A percentile compares a stretch with the other conserved stretches of the same genome.
phyloP scores from a whole-genome alignment of 129 eudicot genomes.

The Saposhnikovia divaricata region DNA sequence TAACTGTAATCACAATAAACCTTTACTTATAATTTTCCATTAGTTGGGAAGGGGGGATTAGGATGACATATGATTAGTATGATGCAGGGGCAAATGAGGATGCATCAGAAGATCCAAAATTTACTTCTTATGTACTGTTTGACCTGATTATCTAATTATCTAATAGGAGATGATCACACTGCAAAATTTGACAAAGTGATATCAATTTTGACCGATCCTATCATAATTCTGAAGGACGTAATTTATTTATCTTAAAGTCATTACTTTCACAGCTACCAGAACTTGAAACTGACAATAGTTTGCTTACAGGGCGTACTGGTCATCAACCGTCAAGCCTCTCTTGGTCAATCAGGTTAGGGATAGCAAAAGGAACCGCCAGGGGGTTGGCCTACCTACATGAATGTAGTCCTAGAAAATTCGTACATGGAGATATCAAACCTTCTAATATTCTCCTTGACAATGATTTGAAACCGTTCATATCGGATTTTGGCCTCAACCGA shows the following conservation, averaged over 20 bases:
- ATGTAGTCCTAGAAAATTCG: constrained; percentile 96
- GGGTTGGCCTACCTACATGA: constrained; percentile 97
- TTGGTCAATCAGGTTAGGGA: constrained; percentile 69
- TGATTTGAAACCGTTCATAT: constrained; percentile 63
- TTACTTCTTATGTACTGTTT: neutral
- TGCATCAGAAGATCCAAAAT: too few species aligned
- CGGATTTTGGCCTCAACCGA: constrained; percentile 87
- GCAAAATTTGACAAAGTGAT: neutral
- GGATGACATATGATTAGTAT: too few species aligned
- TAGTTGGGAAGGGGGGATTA: too few species aligned
- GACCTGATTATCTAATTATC: neutral
- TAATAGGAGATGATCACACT: neutral
- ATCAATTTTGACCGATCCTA: neutral
- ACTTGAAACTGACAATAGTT: neutral
- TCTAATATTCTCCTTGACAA: constrained; percentile 86
- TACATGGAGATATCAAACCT: constrained; percentile 91
- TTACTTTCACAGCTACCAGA: constrained; percentile 2
- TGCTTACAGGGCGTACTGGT: constrained; percentile 40
- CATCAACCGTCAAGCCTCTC: constrained; percentile 50
- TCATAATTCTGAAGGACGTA: neutral
- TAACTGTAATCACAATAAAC: too few species aligned
- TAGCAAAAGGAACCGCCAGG: constrained; percentile 81
- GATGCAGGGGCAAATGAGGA: too few species aligned
- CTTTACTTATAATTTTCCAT: too few species aligned
- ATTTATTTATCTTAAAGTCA: neutral